phyloP scores from a whole-genome alignment of 768 basidiomycete species.

The Gloeopeniophorella convolvens region DNA sequence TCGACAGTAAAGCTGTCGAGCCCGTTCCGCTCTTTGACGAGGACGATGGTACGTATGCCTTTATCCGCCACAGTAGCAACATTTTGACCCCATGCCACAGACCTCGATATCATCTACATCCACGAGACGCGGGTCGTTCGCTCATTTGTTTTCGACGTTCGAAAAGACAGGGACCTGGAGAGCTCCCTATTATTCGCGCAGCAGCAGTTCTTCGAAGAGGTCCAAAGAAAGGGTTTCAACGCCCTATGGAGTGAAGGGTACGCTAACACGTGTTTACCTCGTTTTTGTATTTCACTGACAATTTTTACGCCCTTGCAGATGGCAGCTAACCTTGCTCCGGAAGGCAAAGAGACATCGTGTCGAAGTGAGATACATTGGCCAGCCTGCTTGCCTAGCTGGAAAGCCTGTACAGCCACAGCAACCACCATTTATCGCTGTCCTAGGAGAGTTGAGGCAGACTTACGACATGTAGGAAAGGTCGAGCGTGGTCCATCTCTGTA shows the following conservation, averaged over 20 bases:
- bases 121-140: conserved; percentile 47
- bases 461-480: not conserved
- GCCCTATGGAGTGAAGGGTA: conserved; percentile 63
- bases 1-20: conserved; percentile 56
- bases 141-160: conserved; percentile 59
- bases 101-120: conserved; percentile 53
- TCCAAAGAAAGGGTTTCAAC: conserved; percentile 52
- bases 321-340: conserved; percentile 60
- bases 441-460: conserved; percentile 34
- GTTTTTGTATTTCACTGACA: not conserved
- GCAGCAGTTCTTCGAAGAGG: conserved; percentile 53
- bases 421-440: conserved; percentile 64
- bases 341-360: conserved; percentile 56
- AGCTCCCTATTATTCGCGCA: conserved; percentile 57
- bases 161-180: conserved; percentile 40
- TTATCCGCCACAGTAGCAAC: not conserved
- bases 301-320: conserved; percentile 35
- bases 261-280: conserved; percentile 11
- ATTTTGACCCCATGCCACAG: conserved; percentile 28
- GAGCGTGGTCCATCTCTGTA: not conserved
- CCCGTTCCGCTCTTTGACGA: conserved; percentile 61
- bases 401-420: conserved; percentile 39
- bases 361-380: conserved; percentile 62
- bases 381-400: conserved; percentile 53
- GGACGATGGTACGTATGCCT: conserved; percentile 40